Evolutionary conservation across 495 filamentous ascomycete genomes (phyloP).

Genomic region (Coniosporium apollinis): DNA sequence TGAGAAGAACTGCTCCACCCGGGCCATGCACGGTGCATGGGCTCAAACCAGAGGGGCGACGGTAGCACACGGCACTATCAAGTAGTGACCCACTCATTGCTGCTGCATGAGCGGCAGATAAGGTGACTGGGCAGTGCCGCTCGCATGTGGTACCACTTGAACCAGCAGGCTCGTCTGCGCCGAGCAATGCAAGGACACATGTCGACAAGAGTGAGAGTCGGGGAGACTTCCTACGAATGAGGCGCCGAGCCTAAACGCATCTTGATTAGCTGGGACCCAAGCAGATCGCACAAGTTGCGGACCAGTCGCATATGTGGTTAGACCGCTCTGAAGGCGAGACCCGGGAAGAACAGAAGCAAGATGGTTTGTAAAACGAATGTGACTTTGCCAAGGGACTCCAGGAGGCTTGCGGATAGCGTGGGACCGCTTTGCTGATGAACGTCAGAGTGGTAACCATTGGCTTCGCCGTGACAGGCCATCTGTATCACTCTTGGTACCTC

Average conservation of each 20-base stretch:
- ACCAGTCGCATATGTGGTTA: neutral
- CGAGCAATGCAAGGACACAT: neutral
- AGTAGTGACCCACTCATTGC: neutral
- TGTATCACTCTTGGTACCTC: too few relatives aligned
- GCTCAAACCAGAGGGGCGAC: neutral
- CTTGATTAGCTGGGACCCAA: neutral
- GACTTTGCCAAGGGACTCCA: too few relatives aligned
- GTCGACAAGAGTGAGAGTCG: neutral
- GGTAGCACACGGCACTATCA: neutral
- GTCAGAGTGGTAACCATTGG: too few relatives aligned
- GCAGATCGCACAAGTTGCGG: neutral
- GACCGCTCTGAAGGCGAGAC: too few relatives aligned
- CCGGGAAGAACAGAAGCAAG: too few relatives aligned
- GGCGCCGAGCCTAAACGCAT: neutral
- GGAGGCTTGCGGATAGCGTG: too few relatives aligned
- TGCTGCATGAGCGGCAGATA: slow-evolving; percentile 3
- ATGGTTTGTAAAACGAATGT: too few relatives aligned
- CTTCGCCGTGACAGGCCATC: too few relatives aligned
- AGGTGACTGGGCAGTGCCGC: slow-evolving; percentile 2
- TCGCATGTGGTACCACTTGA: neutral
- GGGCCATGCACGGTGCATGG: slow-evolving; percentile 1
- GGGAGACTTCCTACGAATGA: neutral
- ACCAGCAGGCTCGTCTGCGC: neutral
- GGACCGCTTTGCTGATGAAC: too few relatives aligned
- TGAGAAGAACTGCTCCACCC: slow-evolving; percentile 1